These are phyloP conservation scores for Fusarium tupiense DNA, from an alignment of 2,329 filamentous ascomycete species.

Conservation along the genomic window DNA sequence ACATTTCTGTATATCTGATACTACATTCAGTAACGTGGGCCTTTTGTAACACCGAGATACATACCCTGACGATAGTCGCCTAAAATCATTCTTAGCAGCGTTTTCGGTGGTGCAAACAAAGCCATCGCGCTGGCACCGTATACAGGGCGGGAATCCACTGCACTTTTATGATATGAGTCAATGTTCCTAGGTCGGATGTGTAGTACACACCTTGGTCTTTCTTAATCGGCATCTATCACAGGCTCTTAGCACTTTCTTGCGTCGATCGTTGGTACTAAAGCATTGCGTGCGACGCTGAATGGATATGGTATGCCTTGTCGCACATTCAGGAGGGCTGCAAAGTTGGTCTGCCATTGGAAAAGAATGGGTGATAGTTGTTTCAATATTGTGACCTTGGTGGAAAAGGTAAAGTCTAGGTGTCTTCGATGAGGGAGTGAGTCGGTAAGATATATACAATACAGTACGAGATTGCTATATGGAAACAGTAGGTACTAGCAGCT, in stretches of 20 bases:
- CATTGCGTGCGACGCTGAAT: not conserved
- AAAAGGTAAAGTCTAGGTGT: not conserved
- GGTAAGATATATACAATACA: not conserved
- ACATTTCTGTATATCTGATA: not conserved
- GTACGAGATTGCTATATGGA: fast-evolving
- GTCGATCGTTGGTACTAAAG: not conserved
- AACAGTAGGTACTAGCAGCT: too few species aligned
- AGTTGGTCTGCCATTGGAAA: not conserved
- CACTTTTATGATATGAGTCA: not conserved
- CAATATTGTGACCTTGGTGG: not conserved
- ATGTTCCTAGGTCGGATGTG: fast-evolving
- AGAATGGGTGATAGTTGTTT: not conserved
- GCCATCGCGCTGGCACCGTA: not conserved
- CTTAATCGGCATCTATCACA: not conserved
- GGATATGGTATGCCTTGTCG: too few species aligned
- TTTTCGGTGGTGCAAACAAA: not conserved
- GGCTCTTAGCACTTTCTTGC: not conserved
- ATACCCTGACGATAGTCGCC: not conserved
- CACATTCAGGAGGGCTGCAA: fast-evolving
- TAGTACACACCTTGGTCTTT: not conserved
- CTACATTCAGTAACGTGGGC: not conserved
- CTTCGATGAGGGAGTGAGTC: not conserved
- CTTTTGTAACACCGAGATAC: not conserved
- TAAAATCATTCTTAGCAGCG: not conserved
- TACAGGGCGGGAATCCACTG: not conserved